Evolutionary conservation across 768 basidiomycete genomes (phyloP).

Genomic region (Neoboletus subvelutipes): DNA sequence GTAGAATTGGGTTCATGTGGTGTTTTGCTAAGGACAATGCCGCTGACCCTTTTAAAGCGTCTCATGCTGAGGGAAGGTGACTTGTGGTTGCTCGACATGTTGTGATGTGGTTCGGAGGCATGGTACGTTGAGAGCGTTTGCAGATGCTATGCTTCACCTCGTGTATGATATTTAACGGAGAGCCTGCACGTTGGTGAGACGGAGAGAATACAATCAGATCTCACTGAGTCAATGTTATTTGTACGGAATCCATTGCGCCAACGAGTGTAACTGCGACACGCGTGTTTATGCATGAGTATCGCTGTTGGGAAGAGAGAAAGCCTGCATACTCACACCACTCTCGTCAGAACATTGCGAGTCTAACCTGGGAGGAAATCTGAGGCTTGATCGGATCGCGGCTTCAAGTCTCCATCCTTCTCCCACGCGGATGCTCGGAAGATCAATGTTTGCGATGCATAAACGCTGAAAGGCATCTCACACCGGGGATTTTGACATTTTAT

Average conservation of each 20-base stretch:
- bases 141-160: neutral
- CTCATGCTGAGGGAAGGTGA: neutral
- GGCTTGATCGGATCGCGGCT: no score
- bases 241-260: no score
- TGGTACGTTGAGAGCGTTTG: neutral
- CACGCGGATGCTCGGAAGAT: constrained; percentile 1
- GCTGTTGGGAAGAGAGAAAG: neutral
- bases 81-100: neutral
- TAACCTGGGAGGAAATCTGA: no score
- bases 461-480: constrained; percentile 5
- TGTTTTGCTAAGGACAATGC: constrained; percentile 4
- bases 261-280: neutral
- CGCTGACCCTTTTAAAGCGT: neutral
- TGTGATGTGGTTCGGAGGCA: neutral
- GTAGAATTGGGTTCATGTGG: neutral
- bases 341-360: neutral
- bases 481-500: no score
- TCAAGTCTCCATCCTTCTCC: neutral
- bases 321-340: neutral
- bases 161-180: neutral
- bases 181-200: neutral
- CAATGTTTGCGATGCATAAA: constrained; percentile 13
- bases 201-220: neutral
- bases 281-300: neutral
- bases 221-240: neutral